A percentile compares a stretch with the other conserved stretches of the same genome.
phyloP scores from a whole-genome alignment of 225 moss, liverwort and hornwort species.

The Polytrichum formosum region DNA sequence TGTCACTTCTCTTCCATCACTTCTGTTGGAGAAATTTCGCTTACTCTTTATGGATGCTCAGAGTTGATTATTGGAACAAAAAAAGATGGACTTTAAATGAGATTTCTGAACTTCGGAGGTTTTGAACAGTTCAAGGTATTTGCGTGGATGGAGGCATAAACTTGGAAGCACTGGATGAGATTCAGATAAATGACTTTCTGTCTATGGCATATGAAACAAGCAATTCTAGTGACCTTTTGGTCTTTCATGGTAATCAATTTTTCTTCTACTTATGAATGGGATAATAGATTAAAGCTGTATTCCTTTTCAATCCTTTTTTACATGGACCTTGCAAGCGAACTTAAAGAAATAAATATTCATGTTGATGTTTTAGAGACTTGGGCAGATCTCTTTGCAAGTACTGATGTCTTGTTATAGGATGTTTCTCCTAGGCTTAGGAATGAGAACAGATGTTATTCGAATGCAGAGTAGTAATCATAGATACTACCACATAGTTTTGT shows the following conservation, averaged over 20 bases:
- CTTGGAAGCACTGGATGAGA: slow-evolving; percentile 40
- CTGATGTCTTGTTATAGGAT: too few species aligned
- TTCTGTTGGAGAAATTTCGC: neutral
- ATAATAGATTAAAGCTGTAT: too few species aligned
- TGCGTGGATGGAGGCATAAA: slow-evolving; percentile 42
- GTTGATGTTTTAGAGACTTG: too few species aligned
- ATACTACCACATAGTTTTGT: too few species aligned
- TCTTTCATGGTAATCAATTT: slow-evolving; percentile 53
- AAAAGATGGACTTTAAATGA: neutral
- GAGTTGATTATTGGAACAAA: neutral
- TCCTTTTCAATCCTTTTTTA: too few species aligned
- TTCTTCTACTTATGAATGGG: neutral
- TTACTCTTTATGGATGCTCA: neutral
- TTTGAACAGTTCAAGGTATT: slow-evolving; percentile 60
- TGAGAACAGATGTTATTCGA: too few species aligned
- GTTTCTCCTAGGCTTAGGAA: too few species aligned
- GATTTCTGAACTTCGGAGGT: neutral
- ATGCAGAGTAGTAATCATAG: too few species aligned
- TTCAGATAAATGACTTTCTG: slow-evolving; percentile 40
- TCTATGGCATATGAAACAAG: slow-evolving; percentile 39
- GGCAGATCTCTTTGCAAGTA: too few species aligned
- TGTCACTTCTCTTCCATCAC: neutral
- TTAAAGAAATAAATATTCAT: too few species aligned
- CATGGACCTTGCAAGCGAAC: too few species aligned
- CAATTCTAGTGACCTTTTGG: slow-evolving; percentile 63